Evolutionary conservation across 768 basidiomycete genomes (phyloP), one percentile per base, ranked within the genome.

Genomic region (Boletellus emodensis): DNA sequence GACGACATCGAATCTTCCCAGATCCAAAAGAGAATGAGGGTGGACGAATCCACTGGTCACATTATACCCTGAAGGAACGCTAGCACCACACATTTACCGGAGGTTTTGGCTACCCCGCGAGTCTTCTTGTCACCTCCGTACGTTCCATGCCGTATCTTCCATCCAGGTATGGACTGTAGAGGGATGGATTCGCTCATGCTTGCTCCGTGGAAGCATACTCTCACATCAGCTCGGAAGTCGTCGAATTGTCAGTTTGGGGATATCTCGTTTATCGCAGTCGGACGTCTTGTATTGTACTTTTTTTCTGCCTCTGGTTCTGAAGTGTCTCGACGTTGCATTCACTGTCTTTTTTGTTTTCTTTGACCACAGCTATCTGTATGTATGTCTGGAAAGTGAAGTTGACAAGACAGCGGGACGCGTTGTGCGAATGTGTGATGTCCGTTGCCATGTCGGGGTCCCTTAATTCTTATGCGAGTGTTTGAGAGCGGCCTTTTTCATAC

Each of bases 11-110:
- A 80, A 49, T 61, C 71, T 51, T 65, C 57, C 33, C 78, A 81
- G 58, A 77, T 78, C 49, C 69, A 74, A 55, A 88, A 88, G 81
- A 85, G 84, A 78, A 81, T 87, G 79, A 77, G 83, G 66, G 78
- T 86, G 72, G 81, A 81, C 56, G 73, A 75, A 60, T 62, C 72
- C 51, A 70, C 71, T 44, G 67, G 71, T 41, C 69, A 72, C 63
- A 69, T 71, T 68, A 80, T 83, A 79, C 81, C 79, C 72, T 82
- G 72, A 80, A 68, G 57, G 61, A 56, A 60, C 53, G 56, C 51
- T 58, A 57, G 61, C 60, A 61, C 46, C 55, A 46, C 46, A 46
- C 37, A 54, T 52, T 45, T 53, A 30, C 24, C 34, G 48, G 66
- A 58, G 60, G 57, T 60, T 50, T 43, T 54, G 58, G 48, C 54